Base-by-base conservation (phyloP, 1,139 yeast species). In the Protomyces gravidus region DNA sequence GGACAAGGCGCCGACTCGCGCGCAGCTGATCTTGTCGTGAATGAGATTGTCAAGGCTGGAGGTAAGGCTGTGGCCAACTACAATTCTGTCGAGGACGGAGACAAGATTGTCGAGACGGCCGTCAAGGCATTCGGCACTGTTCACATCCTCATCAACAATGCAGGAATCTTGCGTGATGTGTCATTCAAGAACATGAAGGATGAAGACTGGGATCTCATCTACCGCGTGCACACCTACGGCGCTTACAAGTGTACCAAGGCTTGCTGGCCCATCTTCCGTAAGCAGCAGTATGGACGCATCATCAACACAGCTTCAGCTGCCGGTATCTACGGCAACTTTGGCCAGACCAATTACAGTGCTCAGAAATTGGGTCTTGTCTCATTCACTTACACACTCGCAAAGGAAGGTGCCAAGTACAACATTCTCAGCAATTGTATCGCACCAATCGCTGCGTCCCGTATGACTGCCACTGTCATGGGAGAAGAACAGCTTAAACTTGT, bases 221-320 rank as follows among this genome's bases (percentile, higher is more conserved):
- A 88, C 61, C 88, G 85, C 67, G 97, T 92, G 59, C 98, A 92
- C 73, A 78, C 90, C 62, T 85, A 82, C 68, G 97, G 97, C 68
- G 88, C 96, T 21, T 90, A 79, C 76, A 85, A 83, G 75, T 84
- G 88, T 59, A 84, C 96, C 59, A 80, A 80, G 68, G 94, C 96
- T 33, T 96, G 96, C 50, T 92, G 97, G 97, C 92, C 95, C 25
- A 78, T 86, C 71, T 82, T 92, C 77, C 83, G 83, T 70, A 76
- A 86, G 68, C 97, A 92, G 74, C 80, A 81, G 65, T 92, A 77
- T 70, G 98, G 98, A 66, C 80, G 97, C 69, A 80, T 92, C 68
- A 75, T 92, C 69, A 90, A 89, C 78, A 90, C 97, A 21, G 84
- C 96, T 49, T 89, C 97, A 5, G 97, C 97, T 27, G 97, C 97